Evolutionary conservation across 305 asterid genomes (phyloP).

Genomic region (Plantago lanceolata): DNA sequence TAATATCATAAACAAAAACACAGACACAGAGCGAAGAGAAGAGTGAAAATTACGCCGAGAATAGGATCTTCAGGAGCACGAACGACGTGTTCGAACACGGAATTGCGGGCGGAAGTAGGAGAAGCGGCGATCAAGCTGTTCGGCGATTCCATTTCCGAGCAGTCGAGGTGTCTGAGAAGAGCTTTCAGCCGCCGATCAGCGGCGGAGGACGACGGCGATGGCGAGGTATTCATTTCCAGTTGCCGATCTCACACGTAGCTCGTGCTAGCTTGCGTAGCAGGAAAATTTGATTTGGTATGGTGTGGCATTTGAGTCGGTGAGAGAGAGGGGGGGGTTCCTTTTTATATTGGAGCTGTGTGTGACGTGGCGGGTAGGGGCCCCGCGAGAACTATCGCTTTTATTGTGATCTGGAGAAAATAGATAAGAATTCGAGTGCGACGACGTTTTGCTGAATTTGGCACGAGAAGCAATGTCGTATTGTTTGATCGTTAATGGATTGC

Average conservation of each 20-base stretch:
- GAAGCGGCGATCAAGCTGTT: slow-evolving; percentile 35
- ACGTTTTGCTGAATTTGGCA: not conserved
- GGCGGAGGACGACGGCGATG: slow-evolving; percentile 29
- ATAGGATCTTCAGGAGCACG: slow-evolving; percentile 75
- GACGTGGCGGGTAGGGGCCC: slow-evolving; percentile 7
- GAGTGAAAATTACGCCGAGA: slow-evolving; percentile 50
- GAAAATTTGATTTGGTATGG: not conserved
- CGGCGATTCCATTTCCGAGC: slow-evolving; percentile 24
- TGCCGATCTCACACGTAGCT: not conserved
- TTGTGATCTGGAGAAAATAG: slow-evolving; percentile 6
- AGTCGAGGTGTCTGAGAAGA: slow-evolving; percentile 50
- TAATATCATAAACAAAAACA: not conserved
- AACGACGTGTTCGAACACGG: slow-evolving; percentile 57
- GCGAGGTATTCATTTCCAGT: slow-evolving; percentile 40
- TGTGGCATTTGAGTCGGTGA: not conserved
- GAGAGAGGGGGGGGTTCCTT: too few relatives aligned
- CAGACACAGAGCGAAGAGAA: not conserved
- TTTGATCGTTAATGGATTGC: not conserved
- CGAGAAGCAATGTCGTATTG: not conserved
- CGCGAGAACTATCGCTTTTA: slow-evolving; percentile 7
- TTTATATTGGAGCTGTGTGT: not conserved
- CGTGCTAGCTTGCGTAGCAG: slow-evolving; percentile 21
- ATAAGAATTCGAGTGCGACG: slow-evolving; percentile 16
- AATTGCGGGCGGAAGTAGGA: slow-evolving; percentile 38
- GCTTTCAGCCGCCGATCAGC: slow-evolving; percentile 56